Conservation (phyloP, 331 rosid genomes). For the Prunus yedoensis region DNA sequence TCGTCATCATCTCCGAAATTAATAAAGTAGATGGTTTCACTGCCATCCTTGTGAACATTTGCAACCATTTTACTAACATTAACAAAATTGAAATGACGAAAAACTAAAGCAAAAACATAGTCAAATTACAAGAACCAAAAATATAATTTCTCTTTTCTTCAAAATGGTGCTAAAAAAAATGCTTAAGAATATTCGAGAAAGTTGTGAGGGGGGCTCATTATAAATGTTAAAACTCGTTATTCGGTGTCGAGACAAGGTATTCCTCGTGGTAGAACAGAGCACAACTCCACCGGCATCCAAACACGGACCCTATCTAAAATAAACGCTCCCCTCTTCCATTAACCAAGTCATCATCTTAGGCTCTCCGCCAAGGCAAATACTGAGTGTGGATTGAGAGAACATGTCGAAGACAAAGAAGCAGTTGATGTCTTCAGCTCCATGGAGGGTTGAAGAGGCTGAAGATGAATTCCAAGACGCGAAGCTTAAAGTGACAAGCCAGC, state of each 20-base stretch:
- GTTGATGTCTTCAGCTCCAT: slow-evolving; percentile 83
- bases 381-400: background rate
- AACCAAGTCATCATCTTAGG: background rate
- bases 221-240: no score
- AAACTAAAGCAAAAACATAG: no score
- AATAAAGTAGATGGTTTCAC: no score
- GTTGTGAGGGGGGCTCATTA: no score
- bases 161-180: no score
- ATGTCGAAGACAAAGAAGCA: slow-evolving; percentile 78
- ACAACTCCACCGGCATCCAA: background rate
- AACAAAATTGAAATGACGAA: no score
- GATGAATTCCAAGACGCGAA: slow-evolving; percentile 62
- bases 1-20: no score
- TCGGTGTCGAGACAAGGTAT: background rate
- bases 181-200: no score
- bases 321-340: background rate
- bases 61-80: no score
- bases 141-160: no score
- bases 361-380: background rate
- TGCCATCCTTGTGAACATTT: no score
- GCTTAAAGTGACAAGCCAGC: slow-evolving; percentile 68
- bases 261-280: background rate
- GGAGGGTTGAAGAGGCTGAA: slow-evolving; percentile 61
- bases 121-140: no score
- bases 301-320: background rate